Percentiles rank a stretch among this genome's conserved stretches.
Evolutionary conservation across 2,329 filamentous ascomycete species (phyloP).

Genomic region (Shiraia bambusicola): DNA sequence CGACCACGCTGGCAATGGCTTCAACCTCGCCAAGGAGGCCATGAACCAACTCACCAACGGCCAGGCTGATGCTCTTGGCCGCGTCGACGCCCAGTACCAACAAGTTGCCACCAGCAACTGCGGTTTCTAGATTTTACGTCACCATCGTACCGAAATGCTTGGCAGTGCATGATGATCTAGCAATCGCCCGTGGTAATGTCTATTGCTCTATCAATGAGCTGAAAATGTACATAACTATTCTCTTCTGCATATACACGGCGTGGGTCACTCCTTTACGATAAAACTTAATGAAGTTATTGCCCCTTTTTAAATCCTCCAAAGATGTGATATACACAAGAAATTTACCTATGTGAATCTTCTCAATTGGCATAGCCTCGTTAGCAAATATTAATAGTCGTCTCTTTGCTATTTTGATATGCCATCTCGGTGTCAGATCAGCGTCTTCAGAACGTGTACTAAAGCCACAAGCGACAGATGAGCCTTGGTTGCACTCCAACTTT

Average conservation of each 20-base stretch:
- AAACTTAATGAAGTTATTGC: background rate
- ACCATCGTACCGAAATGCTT: background rate
- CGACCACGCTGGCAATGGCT: constrained; percentile 50
- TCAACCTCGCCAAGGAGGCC: constrained; percentile 53
- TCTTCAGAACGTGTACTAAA: too few relatives aligned
- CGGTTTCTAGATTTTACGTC: constrained; percentile 17
- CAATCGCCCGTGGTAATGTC: background rate
- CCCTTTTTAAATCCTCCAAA: background rate
- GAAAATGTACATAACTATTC: background rate
- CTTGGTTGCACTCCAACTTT: too few relatives aligned
- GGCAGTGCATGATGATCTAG: background rate
- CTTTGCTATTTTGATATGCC: too few relatives aligned
- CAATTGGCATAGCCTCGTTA: too few relatives aligned
- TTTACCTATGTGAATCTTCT: too few relatives aligned
- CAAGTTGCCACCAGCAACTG: constrained; percentile 44
- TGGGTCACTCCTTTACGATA: constrained; percentile 1
- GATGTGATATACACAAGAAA: too few relatives aligned
- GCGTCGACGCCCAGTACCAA: constrained; percentile 46
- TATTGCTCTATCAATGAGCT: background rate
- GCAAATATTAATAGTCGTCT: too few relatives aligned
- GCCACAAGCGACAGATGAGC: too few relatives aligned
- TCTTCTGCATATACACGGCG: background rate
- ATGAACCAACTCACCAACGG: constrained; percentile 54
- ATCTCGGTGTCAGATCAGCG: too few relatives aligned
- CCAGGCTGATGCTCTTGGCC: constrained; percentile 48